Conservation (phyloP, 805 yeast species). For the Saccharomycopsis malanga region DNA sequence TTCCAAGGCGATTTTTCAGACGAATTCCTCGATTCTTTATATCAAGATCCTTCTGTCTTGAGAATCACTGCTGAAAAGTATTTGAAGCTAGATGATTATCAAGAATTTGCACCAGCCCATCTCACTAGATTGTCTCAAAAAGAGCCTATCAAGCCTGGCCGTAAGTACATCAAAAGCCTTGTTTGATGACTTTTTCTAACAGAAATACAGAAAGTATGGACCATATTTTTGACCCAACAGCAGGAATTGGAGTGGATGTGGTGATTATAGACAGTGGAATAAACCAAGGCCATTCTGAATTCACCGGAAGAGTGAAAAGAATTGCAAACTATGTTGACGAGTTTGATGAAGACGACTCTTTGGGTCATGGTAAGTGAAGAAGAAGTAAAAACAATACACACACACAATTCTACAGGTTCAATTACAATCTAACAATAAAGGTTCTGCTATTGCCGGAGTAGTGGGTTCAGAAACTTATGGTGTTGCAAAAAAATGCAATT, state of each 20-base stretch:
- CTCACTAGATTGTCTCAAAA: constrained; percentile 36
- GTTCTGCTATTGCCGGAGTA: constrained; percentile 51
- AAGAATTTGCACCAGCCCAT: constrained; percentile 38
- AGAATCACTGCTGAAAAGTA: constrained; percentile 8
- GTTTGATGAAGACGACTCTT: constrained; percentile 28
- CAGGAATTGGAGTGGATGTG: constrained; percentile 52
- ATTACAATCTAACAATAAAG: constrained; percentile 24
- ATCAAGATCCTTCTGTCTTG: constrained; percentile 6
- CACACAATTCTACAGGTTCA: no score
- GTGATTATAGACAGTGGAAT: constrained; percentile 52
- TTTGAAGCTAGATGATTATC: constrained; percentile 19
- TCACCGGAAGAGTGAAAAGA: constrained; percentile 45
- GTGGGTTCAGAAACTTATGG: constrained; percentile 47
- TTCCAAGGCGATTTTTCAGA: constrained; percentile 12
- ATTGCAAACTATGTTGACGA: constrained; percentile 41
- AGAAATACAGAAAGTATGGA: constrained; percentile 25
- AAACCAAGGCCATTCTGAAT: constrained; percentile 46
- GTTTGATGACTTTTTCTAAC: background rate
- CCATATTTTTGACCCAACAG: constrained; percentile 36
- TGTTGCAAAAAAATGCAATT: constrained; percentile 40
- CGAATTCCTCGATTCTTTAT: background rate
- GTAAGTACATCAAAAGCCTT: constrained; percentile 2
- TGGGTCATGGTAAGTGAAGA: constrained; percentile 23
- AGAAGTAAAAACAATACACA: constrained; percentile 27
- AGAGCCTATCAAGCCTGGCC: constrained; percentile 25